Percentiles rank a stretch among this genome's conserved stretches.
phyloP scores from a whole-genome alignment of 1,139 yeast species.

The Suhomyces bokatorum region DNA sequence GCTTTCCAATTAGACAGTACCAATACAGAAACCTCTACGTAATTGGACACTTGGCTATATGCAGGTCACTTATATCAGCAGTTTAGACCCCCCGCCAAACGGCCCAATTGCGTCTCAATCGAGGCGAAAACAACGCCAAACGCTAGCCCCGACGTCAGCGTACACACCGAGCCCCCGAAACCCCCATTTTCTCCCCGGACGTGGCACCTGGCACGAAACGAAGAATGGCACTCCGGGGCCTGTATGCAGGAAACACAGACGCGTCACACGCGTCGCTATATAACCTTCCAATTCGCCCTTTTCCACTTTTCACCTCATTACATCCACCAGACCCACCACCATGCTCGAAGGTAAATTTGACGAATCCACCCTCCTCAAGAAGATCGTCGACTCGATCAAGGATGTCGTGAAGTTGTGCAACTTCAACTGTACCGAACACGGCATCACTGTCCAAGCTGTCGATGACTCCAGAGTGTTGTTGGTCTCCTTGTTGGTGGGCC shows the following conservation, averaged over 20 bases:
- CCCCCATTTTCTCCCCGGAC: neutral
- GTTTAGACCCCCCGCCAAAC: neutral
- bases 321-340: slow-evolving; percentile 8
- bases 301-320: neutral
- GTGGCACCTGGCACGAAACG: too few species aligned
- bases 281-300: neutral
- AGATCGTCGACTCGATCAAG: slow-evolving; percentile 87
- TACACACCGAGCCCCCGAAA: neutral
- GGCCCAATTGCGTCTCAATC: neutral
- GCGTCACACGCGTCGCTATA: slow-evolving; percentile 5
- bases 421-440: slow-evolving; percentile 93
- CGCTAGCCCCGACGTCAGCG: too few species aligned
- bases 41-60: neutral
- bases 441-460: slow-evolving; percentile 95
- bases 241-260: slow-evolving; percentile 2
- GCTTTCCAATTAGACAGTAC: too few species aligned
- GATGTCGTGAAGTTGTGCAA: slow-evolving; percentile 94
- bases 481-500: slow-evolving; percentile 84
- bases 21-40: too few species aligned
- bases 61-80: neutral
- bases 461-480: slow-evolving; percentile 95
- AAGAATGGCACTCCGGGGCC: neutral
- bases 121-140: neutral
- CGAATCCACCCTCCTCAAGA: slow-evolving; percentile 88
- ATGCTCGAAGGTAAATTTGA: slow-evolving; percentile 98